Conservation (phyloP, 2,329 filamentous ascomycete species). For the Ophiostoma pallidulum region DNA sequence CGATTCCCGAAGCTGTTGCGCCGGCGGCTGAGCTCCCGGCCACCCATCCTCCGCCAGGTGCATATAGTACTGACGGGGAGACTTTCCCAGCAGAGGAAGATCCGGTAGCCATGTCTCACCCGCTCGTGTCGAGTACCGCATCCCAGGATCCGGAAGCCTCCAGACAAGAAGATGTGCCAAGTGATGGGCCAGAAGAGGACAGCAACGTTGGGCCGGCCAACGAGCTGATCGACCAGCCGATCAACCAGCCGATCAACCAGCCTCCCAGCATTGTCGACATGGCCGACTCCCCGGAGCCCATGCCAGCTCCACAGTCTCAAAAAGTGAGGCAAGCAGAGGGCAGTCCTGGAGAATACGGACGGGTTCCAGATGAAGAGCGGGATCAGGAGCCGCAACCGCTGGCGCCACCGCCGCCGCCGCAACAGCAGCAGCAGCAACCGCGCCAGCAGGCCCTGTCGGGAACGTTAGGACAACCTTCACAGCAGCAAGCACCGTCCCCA, state of each 20-base stretch:
- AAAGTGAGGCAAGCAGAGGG: neutral
- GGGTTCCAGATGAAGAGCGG: neutral
- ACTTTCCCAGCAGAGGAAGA: too few species aligned
- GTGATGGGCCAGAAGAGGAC: too few species aligned
- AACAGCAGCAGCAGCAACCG: neutral
- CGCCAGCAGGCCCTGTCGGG: neutral
- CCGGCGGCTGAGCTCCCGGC: neutral
- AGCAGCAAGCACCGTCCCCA: neutral
- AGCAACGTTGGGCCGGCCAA: neutral
- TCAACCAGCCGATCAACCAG: neutral
- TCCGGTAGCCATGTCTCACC: neutral
- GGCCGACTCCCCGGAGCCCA: neutral
- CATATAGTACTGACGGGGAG: too few species aligned
- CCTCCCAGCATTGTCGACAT: too few species aligned
- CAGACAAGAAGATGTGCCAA: neutral
- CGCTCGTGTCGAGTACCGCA: neutral
- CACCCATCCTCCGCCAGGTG: too few species aligned
- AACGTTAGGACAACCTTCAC: neutral
- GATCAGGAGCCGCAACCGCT: neutral
- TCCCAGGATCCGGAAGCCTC: neutral
- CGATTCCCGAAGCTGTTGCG: slow-evolving; percentile 35
- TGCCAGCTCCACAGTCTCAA: neutral
- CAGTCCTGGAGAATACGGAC: neutral
- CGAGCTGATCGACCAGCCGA: neutral
- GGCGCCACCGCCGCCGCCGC: neutral